Evolutionary conservation across 139 green algal species (phyloP).

Genomic region (Coccomyxa sp.): DNA sequence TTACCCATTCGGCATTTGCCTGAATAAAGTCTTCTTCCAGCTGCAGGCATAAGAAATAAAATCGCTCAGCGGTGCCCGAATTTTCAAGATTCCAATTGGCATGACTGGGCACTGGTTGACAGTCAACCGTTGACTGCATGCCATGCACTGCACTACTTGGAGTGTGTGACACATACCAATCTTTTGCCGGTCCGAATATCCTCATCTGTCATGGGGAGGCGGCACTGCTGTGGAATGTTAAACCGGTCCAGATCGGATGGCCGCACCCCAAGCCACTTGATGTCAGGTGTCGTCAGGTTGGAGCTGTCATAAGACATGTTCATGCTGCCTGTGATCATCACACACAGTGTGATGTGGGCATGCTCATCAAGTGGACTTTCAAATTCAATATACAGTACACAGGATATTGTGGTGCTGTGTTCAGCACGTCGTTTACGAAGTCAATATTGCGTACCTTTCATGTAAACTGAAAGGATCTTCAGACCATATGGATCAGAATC

Average conservation of each 20-base stretch:
- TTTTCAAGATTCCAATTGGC: no score
- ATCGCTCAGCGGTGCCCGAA: neutral
- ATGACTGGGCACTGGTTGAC: no score
- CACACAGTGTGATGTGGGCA: neutral
- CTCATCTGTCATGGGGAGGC: slow-evolving; percentile 90
- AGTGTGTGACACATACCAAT: slow-evolving; percentile 42
- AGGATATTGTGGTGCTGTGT: neutral
- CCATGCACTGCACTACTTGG: neutral
- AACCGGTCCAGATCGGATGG: slow-evolving; percentile 86
- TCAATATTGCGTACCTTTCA: slow-evolving; percentile 55
- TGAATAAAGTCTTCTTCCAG: slow-evolving; percentile 95
- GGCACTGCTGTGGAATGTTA: slow-evolving; percentile 90
- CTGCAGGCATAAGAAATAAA: slow-evolving; percentile 34
- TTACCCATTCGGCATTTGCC: slow-evolving; percentile 87
- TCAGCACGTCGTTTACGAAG: neutral
- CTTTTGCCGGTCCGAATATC: slow-evolving; percentile 80
- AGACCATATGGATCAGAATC: slow-evolving; percentile 95
- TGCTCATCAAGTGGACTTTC: neutral
- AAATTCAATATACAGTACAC: no score
- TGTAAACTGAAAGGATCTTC: slow-evolving; percentile 96
- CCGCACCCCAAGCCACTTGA: slow-evolving; percentile 89
- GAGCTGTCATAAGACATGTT: slow-evolving; percentile 86
- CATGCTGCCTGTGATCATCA: slow-evolving; percentile 53
- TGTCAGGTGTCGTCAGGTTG: slow-evolving; percentile 92
- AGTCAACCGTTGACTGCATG: no score